Evolutionary conservation across 73 alveolate species (phyloP).

Genomic region (Breviolum minutum): DNA sequence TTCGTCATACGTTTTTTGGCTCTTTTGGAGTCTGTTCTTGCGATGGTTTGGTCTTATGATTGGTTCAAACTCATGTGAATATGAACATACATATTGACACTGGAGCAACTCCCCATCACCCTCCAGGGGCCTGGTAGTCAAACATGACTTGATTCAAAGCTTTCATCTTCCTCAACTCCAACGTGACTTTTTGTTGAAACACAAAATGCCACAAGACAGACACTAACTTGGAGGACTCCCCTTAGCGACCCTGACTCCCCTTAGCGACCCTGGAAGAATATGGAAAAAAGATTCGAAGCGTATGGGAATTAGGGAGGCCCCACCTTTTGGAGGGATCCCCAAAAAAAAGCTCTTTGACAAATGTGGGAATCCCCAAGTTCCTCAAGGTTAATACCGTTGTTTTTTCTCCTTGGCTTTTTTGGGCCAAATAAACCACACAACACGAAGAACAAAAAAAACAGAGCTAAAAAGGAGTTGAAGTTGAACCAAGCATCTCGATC

Average conservation of each 20-base stretch:
- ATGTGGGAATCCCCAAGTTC: background rate
- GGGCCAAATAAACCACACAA: background rate
- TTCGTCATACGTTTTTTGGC: no score
- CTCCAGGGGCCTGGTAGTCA: conserved; percentile 41
- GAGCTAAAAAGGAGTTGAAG: background rate
- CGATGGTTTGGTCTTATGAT: no score
- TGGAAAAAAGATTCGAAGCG: background rate
- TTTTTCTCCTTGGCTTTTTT: background rate
- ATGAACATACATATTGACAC: no score
- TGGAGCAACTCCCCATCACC: no score
- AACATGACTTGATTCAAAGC: conserved; percentile 75
- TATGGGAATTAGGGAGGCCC: no score
- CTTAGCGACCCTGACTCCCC: no score
- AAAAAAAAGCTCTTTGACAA: no score
- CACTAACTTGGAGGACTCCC: background rate
- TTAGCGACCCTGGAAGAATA: background rate
- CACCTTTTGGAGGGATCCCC: no score
- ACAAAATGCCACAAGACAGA: background rate
- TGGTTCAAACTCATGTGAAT: no score
- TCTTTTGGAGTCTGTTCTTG: no score
- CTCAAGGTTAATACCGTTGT: background rate
- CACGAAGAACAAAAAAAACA: background rate
- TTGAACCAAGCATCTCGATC: conserved; percentile 16
- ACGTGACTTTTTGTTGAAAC: no score
- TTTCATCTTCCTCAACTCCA: conserved; percentile 15